Evolutionary conservation across 1,139 yeast species (phyloP).

Genomic region (Meyerozyma smithsonii): DNA sequence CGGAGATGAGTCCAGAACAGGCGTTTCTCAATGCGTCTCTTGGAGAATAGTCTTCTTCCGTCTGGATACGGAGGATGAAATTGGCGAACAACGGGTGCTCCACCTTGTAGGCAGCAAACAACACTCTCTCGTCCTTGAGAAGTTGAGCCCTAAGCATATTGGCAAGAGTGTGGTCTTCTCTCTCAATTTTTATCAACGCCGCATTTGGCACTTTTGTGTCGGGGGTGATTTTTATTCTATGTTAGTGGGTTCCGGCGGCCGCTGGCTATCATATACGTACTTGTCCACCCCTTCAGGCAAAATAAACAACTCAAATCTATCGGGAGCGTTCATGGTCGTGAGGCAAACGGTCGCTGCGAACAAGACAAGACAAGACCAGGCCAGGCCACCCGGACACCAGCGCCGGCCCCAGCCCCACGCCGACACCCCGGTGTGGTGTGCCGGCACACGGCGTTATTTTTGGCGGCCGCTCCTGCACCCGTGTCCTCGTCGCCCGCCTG

Average conservation of each 20-base stretch:
- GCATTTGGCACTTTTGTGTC: constrained; percentile 96
- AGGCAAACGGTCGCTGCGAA: neutral
- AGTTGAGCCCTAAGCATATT: constrained; percentile 84
- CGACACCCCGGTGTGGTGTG: neutral
- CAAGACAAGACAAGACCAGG: neutral
- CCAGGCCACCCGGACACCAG: neutral
- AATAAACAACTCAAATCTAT: constrained; percentile 91
- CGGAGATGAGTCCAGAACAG: constrained; percentile 75
- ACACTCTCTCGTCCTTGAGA: constrained; percentile 76
- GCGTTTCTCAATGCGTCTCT: constrained; percentile 87
- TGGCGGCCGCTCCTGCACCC: neutral
- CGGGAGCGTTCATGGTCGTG: constrained; percentile 90
- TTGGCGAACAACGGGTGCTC: constrained; percentile 97
- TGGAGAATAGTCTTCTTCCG: constrained; percentile 92
- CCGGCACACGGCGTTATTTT: too few species aligned
- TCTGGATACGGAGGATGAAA: constrained; percentile 88
- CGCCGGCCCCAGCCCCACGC: neutral
- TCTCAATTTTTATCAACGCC: constrained; percentile 84
- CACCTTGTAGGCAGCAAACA: constrained; percentile 95
- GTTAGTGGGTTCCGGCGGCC: constrained; percentile 13
- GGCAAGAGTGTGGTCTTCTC: constrained; percentile 97
- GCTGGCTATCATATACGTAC: constrained; percentile 25
- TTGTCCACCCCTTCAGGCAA: constrained; percentile 96
- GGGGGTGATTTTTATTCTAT: constrained; percentile 75
- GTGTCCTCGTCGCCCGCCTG: too few species aligned